Evolutionary conservation across 345 rosid genomes (phyloP).

Genomic region (Citrus mangshanensis): DNA sequence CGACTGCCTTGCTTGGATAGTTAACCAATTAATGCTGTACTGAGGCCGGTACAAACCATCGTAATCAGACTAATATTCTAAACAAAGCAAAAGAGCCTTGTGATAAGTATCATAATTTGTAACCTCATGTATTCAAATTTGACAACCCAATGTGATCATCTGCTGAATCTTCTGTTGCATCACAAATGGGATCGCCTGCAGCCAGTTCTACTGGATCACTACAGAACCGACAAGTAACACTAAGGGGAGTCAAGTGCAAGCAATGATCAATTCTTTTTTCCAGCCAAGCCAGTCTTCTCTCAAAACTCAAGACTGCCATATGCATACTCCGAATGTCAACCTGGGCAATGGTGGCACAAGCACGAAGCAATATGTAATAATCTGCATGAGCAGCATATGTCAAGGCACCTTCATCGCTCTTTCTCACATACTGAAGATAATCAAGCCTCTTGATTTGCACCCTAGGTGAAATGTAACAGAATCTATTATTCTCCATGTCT

Average conservation of each 20-base stretch:
- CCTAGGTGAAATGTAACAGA: conserved; percentile 72
- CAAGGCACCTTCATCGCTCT: conserved; percentile 48
- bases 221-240: conserved; percentile 43
- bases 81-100: not conserved
- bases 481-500: conserved; percentile 71
- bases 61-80: not conserved
- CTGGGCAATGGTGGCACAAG: conserved; percentile 58
- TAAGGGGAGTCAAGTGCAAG: conserved; percentile 44
- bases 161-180: not conserved
- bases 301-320: conserved; percentile 58
- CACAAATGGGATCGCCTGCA: conserved; percentile 15
- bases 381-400: conserved; percentile 71
- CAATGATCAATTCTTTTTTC: conserved; percentile 59
- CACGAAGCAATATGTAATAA: conserved; percentile 69
- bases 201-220: conserved; percentile 20
- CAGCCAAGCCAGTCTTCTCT: conserved; percentile 77
- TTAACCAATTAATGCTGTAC: not conserved
- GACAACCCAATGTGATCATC: conserved; percentile 26
- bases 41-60: not conserved
- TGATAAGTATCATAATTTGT: not conserved
- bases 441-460: conserved; percentile 49
- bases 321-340: conserved; percentile 69
- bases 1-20: not conserved
- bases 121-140: conserved; percentile 16
- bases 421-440: conserved; percentile 66